Evolutionary conservation across 2,329 filamentous ascomycete genomes (phyloP), one percentile per base, ranked within the genome.

Genomic region (Aspergillus udagawae): DNA sequence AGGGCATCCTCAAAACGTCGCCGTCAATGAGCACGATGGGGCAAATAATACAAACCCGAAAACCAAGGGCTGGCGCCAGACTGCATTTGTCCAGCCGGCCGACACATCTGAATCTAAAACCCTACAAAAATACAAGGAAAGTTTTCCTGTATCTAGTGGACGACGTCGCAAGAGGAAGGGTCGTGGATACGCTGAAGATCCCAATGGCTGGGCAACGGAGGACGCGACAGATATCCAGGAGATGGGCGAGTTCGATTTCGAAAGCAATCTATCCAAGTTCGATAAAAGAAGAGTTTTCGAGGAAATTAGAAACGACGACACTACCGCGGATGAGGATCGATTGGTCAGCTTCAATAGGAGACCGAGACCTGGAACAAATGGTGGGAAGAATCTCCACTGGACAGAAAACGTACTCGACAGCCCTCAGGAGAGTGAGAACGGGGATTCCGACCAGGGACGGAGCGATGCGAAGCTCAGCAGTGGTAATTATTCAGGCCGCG

Each of bases 181-280:
- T 63, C 75, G 76, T 63, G 61, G 67, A 35, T 77, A 79, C 59
- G 83, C 65, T 8, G 82, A 84, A 56, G 79, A 82, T 54, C 75
- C 91, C 47, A 95, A 91, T 70, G 93, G 91, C 3, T 97, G 93
- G 92, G 92, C 91, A 3, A 97, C 93, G 0, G 94, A 97, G 70
- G 93, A 97, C 68, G 92, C 93, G 23, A 97, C 91, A 0, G 94
- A 97, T 70, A 90, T 94, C 23, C 90, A 93, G 75, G 93, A 95
- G 70, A 84, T 94, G 80, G 91, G 90, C 10, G 94, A 97, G 60
- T 97, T 97, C 66, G 93, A 97, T 73, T 97, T 97, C 67, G 87
- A 90, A 66, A 87, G 86, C 54, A 92, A 92, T 63, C 81, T 97
- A 32, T 92, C 91, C 49, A 96, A 96, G 69, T 97, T 97, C 67